These are phyloP conservation scores for Lathyrus tuberosus DNA, from an alignment of 306 rosid genomes.

Conservation along the genomic window DNA sequence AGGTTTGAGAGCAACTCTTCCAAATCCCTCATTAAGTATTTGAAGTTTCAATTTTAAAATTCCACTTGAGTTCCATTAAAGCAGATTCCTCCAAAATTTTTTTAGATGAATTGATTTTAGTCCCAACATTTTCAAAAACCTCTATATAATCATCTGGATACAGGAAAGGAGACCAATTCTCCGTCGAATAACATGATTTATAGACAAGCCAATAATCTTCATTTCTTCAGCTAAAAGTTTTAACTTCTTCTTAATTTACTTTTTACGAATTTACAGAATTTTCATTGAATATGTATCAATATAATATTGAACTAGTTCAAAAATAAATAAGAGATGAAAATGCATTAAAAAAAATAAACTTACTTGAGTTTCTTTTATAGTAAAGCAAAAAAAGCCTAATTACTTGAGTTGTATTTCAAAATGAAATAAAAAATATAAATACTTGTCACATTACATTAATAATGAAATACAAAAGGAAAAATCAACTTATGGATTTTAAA, in stretches of 20 bases:
- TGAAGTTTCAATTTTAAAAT: constrained; percentile 59
- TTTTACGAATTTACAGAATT: too few relatives aligned
- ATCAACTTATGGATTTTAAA: too few relatives aligned
- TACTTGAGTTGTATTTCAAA: too few relatives aligned
- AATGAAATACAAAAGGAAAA: too few relatives aligned
- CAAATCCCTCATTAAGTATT: constrained; percentile 77
- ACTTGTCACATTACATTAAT: too few relatives aligned
- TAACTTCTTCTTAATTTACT: constrained; percentile 1
- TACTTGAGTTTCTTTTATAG: too few relatives aligned
- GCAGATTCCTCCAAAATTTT: constrained; percentile 58
- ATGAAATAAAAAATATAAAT: too few relatives aligned
- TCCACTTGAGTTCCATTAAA: constrained; percentile 40
- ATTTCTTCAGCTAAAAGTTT: constrained; percentile 22
- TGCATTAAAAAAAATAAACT: too few relatives aligned
- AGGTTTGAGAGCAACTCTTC: constrained; percentile 73
- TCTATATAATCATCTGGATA: constrained; percentile 46
- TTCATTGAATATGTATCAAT: constrained; percentile 32
- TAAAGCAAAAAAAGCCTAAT: too few relatives aligned
- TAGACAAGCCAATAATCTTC: too few relatives aligned
- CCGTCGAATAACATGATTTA: too few relatives aligned
- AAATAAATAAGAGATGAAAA: background rate
- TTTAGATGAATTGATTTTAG: constrained; percentile 45
- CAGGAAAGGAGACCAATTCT: too few relatives aligned
- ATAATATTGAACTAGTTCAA: background rate
- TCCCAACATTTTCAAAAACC: constrained; percentile 54